phyloP scores from a whole-genome alignment of 2,329 filamentous ascomycete species.

The Epichloe hybrida region DNA sequence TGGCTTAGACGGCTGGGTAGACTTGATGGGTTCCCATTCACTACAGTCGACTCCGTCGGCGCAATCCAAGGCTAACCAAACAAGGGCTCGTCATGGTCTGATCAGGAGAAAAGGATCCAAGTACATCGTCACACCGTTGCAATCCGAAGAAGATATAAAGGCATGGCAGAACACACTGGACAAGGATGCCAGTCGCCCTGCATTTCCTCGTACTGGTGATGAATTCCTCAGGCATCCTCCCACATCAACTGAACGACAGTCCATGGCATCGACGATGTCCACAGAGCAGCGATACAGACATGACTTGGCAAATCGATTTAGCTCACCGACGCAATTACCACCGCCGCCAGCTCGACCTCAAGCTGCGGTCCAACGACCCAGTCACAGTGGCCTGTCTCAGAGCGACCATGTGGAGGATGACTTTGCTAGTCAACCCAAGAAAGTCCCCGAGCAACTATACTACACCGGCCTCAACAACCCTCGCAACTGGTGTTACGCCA shows the following conservation, averaged over 20 bases:
- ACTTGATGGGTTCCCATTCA: constrained; percentile 61
- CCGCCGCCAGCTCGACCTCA: constrained; percentile 52
- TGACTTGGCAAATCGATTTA: constrained; percentile 20
- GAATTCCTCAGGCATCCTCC: constrained; percentile 80
- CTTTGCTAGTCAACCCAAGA: constrained; percentile 24
- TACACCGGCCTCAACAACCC: constrained; percentile 64
- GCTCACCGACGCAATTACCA: constrained; percentile 34
- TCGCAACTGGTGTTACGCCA: constrained; percentile 79
- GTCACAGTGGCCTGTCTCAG: constrained; percentile 61
- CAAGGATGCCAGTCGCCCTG: constrained; percentile 42
- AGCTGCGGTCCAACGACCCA: constrained; percentile 53
- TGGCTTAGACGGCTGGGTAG: constrained; percentile 75
- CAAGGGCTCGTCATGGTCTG: constrained; percentile 13
- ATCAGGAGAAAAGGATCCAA: constrained; percentile 26
- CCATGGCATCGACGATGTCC: constrained; percentile 35
- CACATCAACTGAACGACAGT: constrained; percentile 45
- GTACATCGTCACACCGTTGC: constrained; percentile 51
- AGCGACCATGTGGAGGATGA: constrained; percentile 21
- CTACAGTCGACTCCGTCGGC: constrained; percentile 31
- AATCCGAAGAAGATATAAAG: constrained; percentile 68
- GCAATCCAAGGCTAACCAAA: constrained; percentile 6
- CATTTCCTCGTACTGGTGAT: constrained; percentile 58
- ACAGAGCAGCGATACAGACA: constrained; percentile 14
- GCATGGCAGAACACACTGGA: constrained; percentile 68
- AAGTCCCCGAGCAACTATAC: constrained; percentile 28